Conservation (phyloP, 805 yeast genomes). For the Cyberlindnera euphorbiae region DNA sequence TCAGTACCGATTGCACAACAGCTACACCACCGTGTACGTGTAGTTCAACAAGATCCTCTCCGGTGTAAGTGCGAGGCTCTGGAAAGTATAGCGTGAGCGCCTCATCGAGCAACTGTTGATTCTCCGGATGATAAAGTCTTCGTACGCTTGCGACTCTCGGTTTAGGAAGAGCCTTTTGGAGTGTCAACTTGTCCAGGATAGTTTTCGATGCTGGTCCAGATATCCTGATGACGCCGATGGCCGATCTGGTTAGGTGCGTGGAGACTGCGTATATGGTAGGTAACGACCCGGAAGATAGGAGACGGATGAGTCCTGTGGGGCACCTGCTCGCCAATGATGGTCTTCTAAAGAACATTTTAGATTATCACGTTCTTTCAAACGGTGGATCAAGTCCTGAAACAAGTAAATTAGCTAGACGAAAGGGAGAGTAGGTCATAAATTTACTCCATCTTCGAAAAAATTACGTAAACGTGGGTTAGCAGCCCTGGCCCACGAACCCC, state of each 20-base stretch:
- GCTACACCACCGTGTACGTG: slow-evolving; percentile 95
- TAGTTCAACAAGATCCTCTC: slow-evolving; percentile 86
- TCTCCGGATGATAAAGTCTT: slow-evolving; percentile 43
- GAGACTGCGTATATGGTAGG: slow-evolving; percentile 85
- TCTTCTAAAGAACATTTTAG: neutral
- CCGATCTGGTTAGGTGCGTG: slow-evolving; percentile 76
- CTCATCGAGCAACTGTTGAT: slow-evolving; percentile 56
- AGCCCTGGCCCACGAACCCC: too few species aligned
- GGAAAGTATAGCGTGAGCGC: slow-evolving; percentile 67
- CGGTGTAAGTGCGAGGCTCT: slow-evolving; percentile 80
- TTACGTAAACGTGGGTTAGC: too few species aligned
- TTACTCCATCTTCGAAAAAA: too few species aligned
- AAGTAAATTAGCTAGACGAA: too few species aligned
- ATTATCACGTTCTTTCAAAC: neutral
- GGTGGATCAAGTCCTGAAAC: neutral
- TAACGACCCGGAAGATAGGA: slow-evolving; percentile 3
- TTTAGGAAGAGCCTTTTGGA: slow-evolving; percentile 31
- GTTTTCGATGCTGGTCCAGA: slow-evolving; percentile 63
- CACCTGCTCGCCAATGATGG: neutral
- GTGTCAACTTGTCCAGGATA: slow-evolving; percentile 41
- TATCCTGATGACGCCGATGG: slow-evolving; percentile 79
- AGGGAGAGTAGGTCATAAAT: too few species aligned
- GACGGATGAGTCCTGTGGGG: neutral
- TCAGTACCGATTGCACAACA: slow-evolving; percentile 62
- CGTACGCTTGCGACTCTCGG: slow-evolving; percentile 57